Base-by-base conservation (phyloP, 225 moss, liverwort and hornwort genomes). In the Pseudisothecium myosuroides region DNA sequence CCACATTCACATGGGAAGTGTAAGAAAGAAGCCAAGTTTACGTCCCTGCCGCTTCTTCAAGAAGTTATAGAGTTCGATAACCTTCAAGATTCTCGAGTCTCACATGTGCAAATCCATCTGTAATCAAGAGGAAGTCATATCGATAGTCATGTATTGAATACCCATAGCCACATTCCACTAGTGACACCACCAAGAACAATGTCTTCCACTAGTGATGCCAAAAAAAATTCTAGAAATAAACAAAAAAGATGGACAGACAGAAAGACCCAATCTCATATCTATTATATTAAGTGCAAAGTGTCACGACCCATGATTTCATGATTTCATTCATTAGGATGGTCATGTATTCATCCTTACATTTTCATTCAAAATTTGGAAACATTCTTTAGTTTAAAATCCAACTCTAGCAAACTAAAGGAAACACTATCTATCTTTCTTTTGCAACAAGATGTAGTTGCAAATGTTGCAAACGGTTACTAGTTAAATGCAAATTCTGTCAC, bases 41-140 rank as follows among this genome's bases (percentile, higher is more conserved):
- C 9, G 12, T 59, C 32, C 22, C 19, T 61, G 8, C 62, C 11
- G 18, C 7, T 41, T n/a, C 67, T 67, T 82, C 76, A 82, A 66
- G 50, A 49, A 39, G 76, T 22, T 83, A 94, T 21, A 96, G 80
- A 24, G 94, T 93, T 89, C 92, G 93, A 91, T 88, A 95, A 31
- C 89, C 96, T 67, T 80, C 66, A 64, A 96, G 45, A 89, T 95
- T 94, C 50, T 83, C 29, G 37, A 98, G 90, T 65, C 69, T 85
- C 36, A 50, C 84, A 36, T 91, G 89, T 81, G 87, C 85, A 23
- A 82, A 85, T 85, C 91, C 87, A 36, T 92, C 85, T 76, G 81
- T 91, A 34, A 94, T 90, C 71, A 91, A 92, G 50, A 96, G 93
- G 92, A 95, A 94, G 41, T 96, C 92, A 74, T 93, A 94, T 34